These are phyloP conservation scores for Bolboschoenoplectus hybrid DNA, from an alignment of 202 grass and related monocot species.

Conservation along the genomic window DNA sequence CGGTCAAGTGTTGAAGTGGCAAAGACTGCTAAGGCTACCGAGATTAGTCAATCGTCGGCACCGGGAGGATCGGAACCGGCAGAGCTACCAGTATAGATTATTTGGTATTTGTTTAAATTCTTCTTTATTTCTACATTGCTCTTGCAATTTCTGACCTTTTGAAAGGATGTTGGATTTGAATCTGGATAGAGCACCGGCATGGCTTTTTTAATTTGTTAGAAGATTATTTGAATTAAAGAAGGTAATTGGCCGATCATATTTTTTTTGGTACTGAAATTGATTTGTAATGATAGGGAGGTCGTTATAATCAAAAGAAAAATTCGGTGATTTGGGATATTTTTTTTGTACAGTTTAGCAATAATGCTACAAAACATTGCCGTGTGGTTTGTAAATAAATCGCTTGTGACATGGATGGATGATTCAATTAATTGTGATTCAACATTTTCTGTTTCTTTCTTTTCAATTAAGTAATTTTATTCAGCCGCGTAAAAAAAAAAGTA, in stretches of 20 bases:
- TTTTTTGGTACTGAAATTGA: constrained; percentile 15
- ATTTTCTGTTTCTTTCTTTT: neutral
- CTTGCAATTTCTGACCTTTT: neutral
- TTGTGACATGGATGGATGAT: neutral
- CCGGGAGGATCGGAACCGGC: neutral
- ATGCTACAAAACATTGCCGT: neutral
- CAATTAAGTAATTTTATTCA: neutral
- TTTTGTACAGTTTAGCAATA: constrained; percentile 14
- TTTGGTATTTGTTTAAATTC: neutral
- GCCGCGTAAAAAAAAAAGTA: neutral
- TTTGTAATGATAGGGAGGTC: neutral
- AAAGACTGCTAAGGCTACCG: constrained; percentile 25
- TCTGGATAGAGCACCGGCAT: neutral
- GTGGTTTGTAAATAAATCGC: constrained; percentile 20
- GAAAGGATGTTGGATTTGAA: neutral
- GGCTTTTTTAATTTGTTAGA: neutral
- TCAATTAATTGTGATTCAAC: neutral
- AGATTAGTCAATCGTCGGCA: neutral
- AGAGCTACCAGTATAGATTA: constrained; percentile 23
- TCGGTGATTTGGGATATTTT: neutral
- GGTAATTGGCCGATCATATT: neutral
- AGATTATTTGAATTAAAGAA: neutral
- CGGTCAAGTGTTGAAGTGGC: constrained; percentile 35
- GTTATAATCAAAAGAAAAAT: neutral
- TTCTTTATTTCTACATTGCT: neutral